These are phyloP conservation scores for Candida awuae DNA, from an alignment of 805 yeast genomes.

Conservation along the genomic window DNA sequence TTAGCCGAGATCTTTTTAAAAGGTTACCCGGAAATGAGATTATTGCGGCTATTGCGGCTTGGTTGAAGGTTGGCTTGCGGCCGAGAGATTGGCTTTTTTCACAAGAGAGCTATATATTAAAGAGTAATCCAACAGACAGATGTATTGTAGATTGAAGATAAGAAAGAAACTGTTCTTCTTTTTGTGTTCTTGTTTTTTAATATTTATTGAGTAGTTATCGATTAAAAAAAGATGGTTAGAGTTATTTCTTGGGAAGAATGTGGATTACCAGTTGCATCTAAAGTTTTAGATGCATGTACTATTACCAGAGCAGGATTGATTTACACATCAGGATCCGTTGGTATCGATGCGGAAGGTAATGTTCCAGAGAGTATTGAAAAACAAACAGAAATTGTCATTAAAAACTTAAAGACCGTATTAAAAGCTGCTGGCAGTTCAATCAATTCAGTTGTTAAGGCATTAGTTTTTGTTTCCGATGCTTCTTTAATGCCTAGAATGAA, in stretches of 20 bases:
- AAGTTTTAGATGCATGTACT: constrained; percentile 19
- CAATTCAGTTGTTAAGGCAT: constrained; percentile 39
- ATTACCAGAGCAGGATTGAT: constrained; percentile 22
- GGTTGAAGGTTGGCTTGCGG: too few species aligned
- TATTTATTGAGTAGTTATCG: background rate
- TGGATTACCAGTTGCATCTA: constrained; percentile 17
- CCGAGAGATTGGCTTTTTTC: too few species aligned
- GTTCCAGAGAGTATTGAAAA: constrained; percentile 36
- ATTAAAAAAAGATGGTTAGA: constrained; percentile 6
- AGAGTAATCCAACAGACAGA: too few species aligned
- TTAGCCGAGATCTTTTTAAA: too few species aligned
- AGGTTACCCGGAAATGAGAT: background rate
- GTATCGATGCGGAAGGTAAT: constrained; percentile 26
- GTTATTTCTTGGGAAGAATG: constrained; percentile 21
- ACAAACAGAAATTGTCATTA: constrained; percentile 39
- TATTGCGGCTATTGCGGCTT: too few species aligned
- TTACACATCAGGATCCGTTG: constrained; percentile 24
- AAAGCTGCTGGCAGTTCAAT: constrained; percentile 37
- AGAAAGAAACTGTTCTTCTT: too few species aligned
- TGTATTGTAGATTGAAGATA: too few species aligned
- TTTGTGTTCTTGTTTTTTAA: background rate
- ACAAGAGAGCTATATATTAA: too few species aligned
- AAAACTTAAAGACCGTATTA: constrained; percentile 34
- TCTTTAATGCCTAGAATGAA: constrained; percentile 36
- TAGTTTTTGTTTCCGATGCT: constrained; percentile 39